Evolutionary conservation across 2,329 filamentous ascomycete species (phyloP).

Genomic region (Epichloe glyceriae): DNA sequence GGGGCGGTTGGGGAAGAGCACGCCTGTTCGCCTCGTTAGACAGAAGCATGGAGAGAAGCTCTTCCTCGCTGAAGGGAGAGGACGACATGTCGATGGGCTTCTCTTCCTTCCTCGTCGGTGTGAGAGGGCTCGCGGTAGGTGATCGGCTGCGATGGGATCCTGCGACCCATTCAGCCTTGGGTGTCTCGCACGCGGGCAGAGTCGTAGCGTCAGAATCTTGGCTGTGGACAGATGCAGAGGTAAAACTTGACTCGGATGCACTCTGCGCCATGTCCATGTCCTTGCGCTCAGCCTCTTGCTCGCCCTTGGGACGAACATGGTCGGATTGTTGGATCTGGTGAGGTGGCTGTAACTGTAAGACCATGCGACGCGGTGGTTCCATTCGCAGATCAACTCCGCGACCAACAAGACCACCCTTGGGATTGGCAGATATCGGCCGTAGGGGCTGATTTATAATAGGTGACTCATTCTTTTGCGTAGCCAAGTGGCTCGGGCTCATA

Average conservation of each 20-base stretch:
- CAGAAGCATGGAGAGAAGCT: constrained; percentile 20
- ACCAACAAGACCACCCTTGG: not conserved
- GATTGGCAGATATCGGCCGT: not conserved
- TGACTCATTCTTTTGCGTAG: not conserved
- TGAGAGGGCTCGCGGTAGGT: constrained; percentile 6
- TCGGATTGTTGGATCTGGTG: constrained; percentile 4
- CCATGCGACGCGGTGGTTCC: not conserved
- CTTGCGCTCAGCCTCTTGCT: not conserved
- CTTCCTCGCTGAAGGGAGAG: constrained; percentile 20
- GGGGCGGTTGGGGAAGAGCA: constrained; percentile 19
- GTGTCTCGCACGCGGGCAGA: constrained; percentile 8
- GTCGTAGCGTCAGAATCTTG: constrained; percentile 10
- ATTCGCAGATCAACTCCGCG: not conserved
- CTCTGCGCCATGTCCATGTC: constrained; percentile 2
- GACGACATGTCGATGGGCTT: constrained; percentile 12
- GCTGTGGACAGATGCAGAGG: constrained; percentile 14
- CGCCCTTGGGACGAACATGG: constrained; percentile 9
- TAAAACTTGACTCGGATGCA: constrained; percentile 14
- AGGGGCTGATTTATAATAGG: not conserved
- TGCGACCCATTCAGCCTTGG: constrained; percentile 4
- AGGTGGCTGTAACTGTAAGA: constrained; percentile 6
- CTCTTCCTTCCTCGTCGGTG: not conserved
- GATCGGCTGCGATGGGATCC: constrained; percentile 4
- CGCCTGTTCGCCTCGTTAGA: constrained; percentile 11
- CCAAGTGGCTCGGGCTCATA: constrained; percentile 10